phyloP scores from a whole-genome alignment of 139 green algal genomes.

The Edaphochlamys debaryana region DNA sequence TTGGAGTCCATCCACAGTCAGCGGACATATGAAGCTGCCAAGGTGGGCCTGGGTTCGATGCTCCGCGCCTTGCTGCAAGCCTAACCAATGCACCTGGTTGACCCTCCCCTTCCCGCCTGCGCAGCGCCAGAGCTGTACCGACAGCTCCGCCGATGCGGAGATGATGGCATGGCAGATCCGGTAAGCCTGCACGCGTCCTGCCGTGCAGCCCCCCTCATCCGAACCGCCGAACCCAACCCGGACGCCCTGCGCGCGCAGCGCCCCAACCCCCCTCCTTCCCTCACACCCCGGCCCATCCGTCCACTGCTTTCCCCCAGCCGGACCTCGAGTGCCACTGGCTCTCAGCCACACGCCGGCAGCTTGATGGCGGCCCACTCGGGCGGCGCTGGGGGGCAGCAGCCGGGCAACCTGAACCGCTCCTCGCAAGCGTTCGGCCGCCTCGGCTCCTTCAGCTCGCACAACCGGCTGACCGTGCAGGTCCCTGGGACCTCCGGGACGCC shows the following conservation, averaged over 20 bases:
- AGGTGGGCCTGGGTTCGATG: background rate
- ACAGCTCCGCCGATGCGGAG: slow-evolving; percentile 20
- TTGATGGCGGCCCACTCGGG: background rate
- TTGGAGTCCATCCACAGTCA: slow-evolving; percentile 1
- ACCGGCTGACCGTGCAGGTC: background rate
- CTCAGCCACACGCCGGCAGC: background rate
- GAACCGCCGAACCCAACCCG: background rate
- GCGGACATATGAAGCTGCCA: background rate
- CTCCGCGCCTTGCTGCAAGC: background rate
- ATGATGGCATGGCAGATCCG: background rate
- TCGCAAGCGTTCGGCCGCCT: background rate
- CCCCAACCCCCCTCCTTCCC: too few relatives aligned
- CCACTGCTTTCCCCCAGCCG: background rate
- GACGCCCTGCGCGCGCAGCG: too few relatives aligned
- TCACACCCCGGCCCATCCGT: background rate
- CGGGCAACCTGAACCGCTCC: background rate
- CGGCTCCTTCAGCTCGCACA: slow-evolving; percentile 1
- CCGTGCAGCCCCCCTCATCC: background rate
- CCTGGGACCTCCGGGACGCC: background rate
- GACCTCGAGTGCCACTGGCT: slow-evolving; percentile 7
- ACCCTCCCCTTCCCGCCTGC: background rate
- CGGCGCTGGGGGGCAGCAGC: background rate
- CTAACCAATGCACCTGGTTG: background rate
- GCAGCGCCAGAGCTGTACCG: slow-evolving; percentile 30
- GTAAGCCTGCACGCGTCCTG: background rate